Evolutionary conservation across 2,329 filamentous ascomycete genomes (phyloP).

Genomic region (Graphilbum fragrans): DNA sequence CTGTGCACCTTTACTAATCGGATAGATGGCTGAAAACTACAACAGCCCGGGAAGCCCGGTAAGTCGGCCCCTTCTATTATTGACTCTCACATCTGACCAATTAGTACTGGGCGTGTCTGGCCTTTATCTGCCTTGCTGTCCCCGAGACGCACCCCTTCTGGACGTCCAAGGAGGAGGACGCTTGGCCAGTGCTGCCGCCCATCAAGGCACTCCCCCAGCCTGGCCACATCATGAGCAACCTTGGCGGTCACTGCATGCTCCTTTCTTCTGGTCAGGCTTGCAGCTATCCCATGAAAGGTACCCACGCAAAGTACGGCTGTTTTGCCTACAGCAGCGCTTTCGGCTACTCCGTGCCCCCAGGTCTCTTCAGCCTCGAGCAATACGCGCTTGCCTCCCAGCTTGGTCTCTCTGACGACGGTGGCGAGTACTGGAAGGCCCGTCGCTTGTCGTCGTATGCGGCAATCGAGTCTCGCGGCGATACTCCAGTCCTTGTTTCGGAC

Average conservation of each 20-base stretch:
- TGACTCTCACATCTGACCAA: slow-evolving; percentile 12
- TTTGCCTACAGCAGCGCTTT: slow-evolving; percentile 70
- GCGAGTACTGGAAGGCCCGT: slow-evolving; percentile 70
- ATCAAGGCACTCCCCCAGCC: slow-evolving; percentile 53
- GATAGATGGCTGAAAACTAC: slow-evolving; percentile 65
- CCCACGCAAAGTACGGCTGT: slow-evolving; percentile 69
- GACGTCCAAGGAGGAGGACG: slow-evolving; percentile 53
- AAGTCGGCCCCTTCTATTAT: slow-evolving; percentile 13
- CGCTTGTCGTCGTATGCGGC: slow-evolving; percentile 51
- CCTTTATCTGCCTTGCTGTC: slow-evolving; percentile 62
- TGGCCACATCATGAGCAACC: slow-evolving; percentile 58
- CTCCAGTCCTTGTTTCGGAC: slow-evolving; percentile 50
- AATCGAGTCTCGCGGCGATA: slow-evolving; percentile 40
- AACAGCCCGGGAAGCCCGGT: slow-evolving; percentile 60
- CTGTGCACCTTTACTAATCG: not conserved
- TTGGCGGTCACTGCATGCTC: slow-evolving; percentile 65
- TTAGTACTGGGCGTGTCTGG: slow-evolving; percentile 68
- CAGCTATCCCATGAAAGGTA: slow-evolving; percentile 70
- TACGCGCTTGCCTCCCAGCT: slow-evolving; percentile 66
- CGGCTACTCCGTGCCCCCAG: slow-evolving; percentile 66
- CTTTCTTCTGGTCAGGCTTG: slow-evolving; percentile 70
- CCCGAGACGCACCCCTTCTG: slow-evolving; percentile 63
- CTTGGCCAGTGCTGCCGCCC: slow-evolving; percentile 41
- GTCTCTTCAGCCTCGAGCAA: slow-evolving; percentile 63
- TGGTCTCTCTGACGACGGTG: slow-evolving; percentile 63